A percentile compares a stretch with the other conserved stretches of the same genome.
phyloP scores from a whole-genome alignment of 176 grass and related monocot genomes.

The Aegilops longissima region DNA sequence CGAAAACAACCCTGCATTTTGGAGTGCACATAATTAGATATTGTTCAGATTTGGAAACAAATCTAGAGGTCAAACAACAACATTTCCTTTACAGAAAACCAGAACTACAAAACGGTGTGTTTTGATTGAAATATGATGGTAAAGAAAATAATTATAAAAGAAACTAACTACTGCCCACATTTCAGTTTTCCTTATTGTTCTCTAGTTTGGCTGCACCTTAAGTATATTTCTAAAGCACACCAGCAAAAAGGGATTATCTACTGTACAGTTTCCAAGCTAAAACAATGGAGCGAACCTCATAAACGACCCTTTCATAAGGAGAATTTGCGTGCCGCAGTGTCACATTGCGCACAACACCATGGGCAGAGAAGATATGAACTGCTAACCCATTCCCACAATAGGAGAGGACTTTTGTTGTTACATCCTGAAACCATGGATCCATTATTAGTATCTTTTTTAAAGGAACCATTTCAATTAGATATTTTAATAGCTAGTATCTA shows the following conservation, averaged over 20 bases:
- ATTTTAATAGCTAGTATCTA: not conserved
- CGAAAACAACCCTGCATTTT: conserved; percentile 53
- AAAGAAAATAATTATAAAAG: not conserved
- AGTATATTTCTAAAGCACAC: not conserved
- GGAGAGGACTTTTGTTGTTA: conserved; percentile 49
- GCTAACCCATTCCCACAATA: conserved; percentile 58
- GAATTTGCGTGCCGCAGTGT: conserved; percentile 47
- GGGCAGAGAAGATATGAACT: conserved; percentile 61
- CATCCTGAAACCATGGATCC: conserved; percentile 51
- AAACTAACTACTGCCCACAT: not conserved
- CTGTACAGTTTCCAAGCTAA: not conserved
- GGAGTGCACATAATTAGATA: not conserved
- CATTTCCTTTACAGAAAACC: not conserved
- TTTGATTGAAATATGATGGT: not conserved
- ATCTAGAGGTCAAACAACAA: not conserved
- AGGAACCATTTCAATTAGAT: not conserved
- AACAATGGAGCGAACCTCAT: conserved; percentile 48
- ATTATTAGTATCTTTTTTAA: conserved; percentile 17
- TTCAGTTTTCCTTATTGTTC: not conserved
- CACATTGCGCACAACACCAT: conserved; percentile 63
- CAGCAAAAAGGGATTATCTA: not conserved
- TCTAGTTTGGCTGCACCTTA: not conserved
- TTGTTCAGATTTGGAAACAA: not conserved
- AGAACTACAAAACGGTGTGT: not conserved
- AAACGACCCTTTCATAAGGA: conserved; percentile 44